Base-by-base conservation (phyloP, 129 eudicot species). In the Saussurea involucrata region DNA sequence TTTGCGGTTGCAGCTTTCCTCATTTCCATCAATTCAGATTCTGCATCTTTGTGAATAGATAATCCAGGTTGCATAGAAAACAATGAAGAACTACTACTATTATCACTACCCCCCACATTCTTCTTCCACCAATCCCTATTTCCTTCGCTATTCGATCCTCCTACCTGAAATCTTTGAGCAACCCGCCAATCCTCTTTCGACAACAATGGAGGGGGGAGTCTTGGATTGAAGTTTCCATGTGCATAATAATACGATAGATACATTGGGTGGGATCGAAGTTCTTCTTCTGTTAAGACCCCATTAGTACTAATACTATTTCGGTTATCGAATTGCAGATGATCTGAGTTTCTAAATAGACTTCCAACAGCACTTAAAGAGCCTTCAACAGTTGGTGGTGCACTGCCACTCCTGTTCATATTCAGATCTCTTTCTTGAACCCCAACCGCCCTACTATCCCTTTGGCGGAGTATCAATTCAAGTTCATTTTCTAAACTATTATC, bases 361-460 rank as follows among this genome's bases (percentile, higher is more conserved):
- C 92, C 94, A 15, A 83, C 90, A 0, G 94, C 88, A 15, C 71
- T 84, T 70, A 86, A 87, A 0, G 98, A 87, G 18, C 98, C 98
- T 24, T 93, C 94, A 3, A 90, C 92, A 21, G 96, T 90, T 0
- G 96, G 96, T 0, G 98, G 98, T 8, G 98, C 98, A 77, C 98
- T 93, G 0, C 98, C 98, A 73, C 98, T 93, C 74, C 98, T 78
- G 8, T 73, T 78, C 69, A 85, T 81, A 75, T 86, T 80, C 68
- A 81, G 68, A 63, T 84, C 89, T 66, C 87, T 82, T 80, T 81
- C 94, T 24, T 80, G 74, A 75, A 84, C 90, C 46, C 78, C 90
- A 24, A 78, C 70, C 24, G 73, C 71, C 24, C 82, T 87, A 71
- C 76, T 86, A 24, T 75, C 81, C 66, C 78, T 81, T 70, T 83